A percentile compares a stretch with the other conserved stretches of the same genome.
Conservation (phyloP, 768 basidiomycete species). For the Trametes punicea region DNA sequence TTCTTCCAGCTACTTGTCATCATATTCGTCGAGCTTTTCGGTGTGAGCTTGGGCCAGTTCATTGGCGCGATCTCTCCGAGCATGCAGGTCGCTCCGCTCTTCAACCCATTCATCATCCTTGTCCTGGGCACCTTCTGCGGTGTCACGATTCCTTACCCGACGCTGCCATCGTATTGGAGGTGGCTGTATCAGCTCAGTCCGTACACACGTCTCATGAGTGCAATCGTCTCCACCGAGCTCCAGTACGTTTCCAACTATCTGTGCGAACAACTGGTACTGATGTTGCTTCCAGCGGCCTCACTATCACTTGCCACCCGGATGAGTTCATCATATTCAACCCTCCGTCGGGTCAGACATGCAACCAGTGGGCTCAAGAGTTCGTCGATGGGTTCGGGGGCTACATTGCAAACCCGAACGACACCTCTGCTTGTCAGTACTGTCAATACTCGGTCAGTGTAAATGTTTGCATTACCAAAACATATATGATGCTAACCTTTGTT, state of each 20-base stretch:
- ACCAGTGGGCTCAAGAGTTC: conserved; percentile 67
- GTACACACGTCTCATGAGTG: conserved; percentile 64
- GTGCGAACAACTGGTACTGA: conserved; percentile 18
- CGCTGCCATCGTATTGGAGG: conserved; percentile 64
- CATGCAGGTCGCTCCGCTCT: conserved; percentile 69
- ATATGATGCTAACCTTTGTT: neutral
- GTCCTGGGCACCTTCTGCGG: conserved; percentile 75
- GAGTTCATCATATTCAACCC: conserved; percentile 76
- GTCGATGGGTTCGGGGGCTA: conserved; percentile 65
- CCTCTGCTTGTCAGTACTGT: conserved; percentile 67
- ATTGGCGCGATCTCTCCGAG: conserved; percentile 75
- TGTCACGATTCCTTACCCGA: conserved; percentile 70
- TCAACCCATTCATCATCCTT: conserved; percentile 71
- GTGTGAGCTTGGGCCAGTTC: conserved; percentile 71
- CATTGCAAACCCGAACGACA: conserved; percentile 62
- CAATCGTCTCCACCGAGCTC: conserved; percentile 76
- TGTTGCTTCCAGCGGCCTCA: conserved; percentile 46
- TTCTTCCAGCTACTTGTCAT: conserved; percentile 71
- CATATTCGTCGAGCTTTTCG: conserved; percentile 68
- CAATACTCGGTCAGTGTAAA: conserved; percentile 43
- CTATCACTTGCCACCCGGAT: conserved; percentile 57
- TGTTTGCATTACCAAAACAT: neutral
- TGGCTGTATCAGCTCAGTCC: conserved; percentile 77
- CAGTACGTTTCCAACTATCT: conserved; percentile 38
- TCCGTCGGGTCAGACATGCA: conserved; percentile 71